A percentile compares a stretch with the other conserved stretches of the same genome.
Conservation (phyloP, 441 rosid genomes). For the Rhodomyrtus psidioides region DNA sequence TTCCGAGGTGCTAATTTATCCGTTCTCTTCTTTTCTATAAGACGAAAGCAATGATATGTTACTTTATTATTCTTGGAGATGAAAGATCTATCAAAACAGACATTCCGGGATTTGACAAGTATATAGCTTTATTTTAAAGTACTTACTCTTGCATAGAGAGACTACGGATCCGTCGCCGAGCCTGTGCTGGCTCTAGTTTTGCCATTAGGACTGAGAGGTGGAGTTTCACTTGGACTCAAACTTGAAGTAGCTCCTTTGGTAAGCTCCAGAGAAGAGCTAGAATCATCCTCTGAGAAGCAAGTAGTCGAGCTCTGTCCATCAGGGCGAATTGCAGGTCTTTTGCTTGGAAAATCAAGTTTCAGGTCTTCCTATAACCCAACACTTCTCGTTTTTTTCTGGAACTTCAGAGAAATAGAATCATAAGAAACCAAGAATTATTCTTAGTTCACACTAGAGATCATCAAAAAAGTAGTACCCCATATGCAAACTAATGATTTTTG, state of each 20-base stretch:
- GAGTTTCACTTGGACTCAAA: slow-evolving; percentile 19
- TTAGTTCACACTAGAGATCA: background rate
- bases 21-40: slow-evolving; percentile 76
- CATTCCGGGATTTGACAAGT: background rate
- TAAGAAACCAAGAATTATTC: background rate
- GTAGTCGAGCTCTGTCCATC: slow-evolving; percentile 31
- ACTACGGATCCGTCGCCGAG: slow-evolving; percentile 67
- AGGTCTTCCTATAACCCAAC: slow-evolving; percentile 32
- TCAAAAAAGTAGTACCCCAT: background rate
- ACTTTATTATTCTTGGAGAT: background rate
- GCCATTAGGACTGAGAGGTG: slow-evolving; percentile 37
- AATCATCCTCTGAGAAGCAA: slow-evolving; percentile 53
- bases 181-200: slow-evolving; percentile 58
- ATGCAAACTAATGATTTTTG: background rate
- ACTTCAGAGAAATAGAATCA: slow-evolving; percentile 11
- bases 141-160: slow-evolving; percentile 66
- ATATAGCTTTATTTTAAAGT: background rate
- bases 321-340: slow-evolving; percentile 6
- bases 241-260: slow-evolving; percentile 26
- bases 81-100: background rate
- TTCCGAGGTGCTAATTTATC: slow-evolving; percentile 56
- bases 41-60: slow-evolving; percentile 1
- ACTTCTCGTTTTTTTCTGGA: slow-evolving; percentile 36
- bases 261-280: slow-evolving; percentile 31
- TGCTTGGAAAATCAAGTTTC: slow-evolving; percentile 14